Base-by-base conservation (phyloP, 257 asterid species). In the Solanum gandarillasii region DNA sequence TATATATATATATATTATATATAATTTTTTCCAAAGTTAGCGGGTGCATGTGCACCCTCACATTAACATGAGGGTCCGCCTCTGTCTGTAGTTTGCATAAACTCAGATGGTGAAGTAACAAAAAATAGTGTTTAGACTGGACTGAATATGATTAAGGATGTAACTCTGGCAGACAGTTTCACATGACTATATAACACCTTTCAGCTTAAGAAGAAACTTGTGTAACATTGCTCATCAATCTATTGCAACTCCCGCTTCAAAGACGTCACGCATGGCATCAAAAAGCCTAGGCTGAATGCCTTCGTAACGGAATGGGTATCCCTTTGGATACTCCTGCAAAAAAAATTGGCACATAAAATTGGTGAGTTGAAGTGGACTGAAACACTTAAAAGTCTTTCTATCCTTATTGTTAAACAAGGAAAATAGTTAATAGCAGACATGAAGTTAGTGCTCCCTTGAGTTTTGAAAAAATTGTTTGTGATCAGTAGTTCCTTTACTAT, bases 241-340 rank as follows among this genome's bases (percentile, higher is more conserved):
- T 82, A 82, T 82, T 48, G 86, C 38, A 82, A 93, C 89, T 71
- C 93, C 94, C 20, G 89, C 88, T 70, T 88, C 92, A 52, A 90
- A 93, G 87, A 93, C 29, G 36, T 87, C 89, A 86, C 92, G 39
- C 90, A 93, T 88, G 90, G 89, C 87, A 20, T 91, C 92, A 72
- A 88, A 92, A 74, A 90, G 39, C 58, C 10, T 82, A 31, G 86
- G 86, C 29, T 16, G 0, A 82, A 82, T 82, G 70, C 86, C 86
- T 6, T 20, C 13, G 70, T 46, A 16, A 20, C 70, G 70, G 41
- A 82, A 82, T 18, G 21, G 70, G 70, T 10, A 3, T 48, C 43
- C 86, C 68, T 4, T 36, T 48, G 70, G 86, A 48, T 48, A 0
- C 25, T 52, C 86, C 86, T 82, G 3, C 31, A 82, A 82, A 32